These are phyloP conservation scores for Talaromyces amestolkiae DNA, from an alignment of 2,329 filamentous ascomycete genomes.

Conservation along the genomic window DNA sequence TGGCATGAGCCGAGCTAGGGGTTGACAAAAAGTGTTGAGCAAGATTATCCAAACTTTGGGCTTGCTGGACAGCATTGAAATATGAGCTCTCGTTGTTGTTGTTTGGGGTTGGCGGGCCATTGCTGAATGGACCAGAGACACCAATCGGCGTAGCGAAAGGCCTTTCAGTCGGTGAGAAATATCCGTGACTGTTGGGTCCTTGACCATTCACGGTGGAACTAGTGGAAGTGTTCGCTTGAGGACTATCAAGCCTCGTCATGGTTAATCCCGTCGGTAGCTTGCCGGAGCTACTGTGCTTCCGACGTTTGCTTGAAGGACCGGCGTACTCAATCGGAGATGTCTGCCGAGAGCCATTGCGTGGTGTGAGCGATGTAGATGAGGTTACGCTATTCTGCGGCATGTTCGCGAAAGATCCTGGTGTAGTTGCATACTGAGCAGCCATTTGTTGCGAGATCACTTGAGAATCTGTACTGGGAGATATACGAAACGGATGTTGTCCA, in stretches of 20 bases:
- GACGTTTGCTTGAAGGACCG: constrained; percentile 71
- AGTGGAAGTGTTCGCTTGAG: constrained; percentile 33
- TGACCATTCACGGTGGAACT: constrained; percentile 43
- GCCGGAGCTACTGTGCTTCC: constrained; percentile 69
- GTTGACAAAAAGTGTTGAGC: constrained; percentile 67
- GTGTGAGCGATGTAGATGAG: constrained; percentile 51
- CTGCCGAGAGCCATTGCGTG: constrained; percentile 68
- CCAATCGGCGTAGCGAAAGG: constrained; percentile 47
- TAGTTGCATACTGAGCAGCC: constrained; percentile 42
- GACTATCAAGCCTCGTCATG: constrained; percentile 77
- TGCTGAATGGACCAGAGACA: constrained; percentile 51
- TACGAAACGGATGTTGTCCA: constrained; percentile 48
- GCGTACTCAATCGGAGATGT: constrained; percentile 65
- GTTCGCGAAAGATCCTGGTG: constrained; percentile 39
- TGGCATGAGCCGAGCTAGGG: constrained; percentile 69
- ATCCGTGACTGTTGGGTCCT: constrained; percentile 40
- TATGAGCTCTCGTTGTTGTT: constrained; percentile 57
- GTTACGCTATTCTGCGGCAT: constrained; percentile 38
- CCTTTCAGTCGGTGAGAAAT: constrained; percentile 43
- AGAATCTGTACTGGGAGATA: constrained; percentile 63
- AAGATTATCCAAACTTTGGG: constrained; percentile 65
- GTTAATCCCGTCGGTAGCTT: constrained; percentile 71
- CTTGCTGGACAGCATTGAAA: constrained; percentile 57
- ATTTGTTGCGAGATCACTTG: constrained; percentile 57
- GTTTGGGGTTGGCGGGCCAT: constrained; percentile 65